Evolutionary conservation across 2,329 filamentous ascomycete genomes (phyloP).

Genomic region (Penicillium sclerotiorum): DNA sequence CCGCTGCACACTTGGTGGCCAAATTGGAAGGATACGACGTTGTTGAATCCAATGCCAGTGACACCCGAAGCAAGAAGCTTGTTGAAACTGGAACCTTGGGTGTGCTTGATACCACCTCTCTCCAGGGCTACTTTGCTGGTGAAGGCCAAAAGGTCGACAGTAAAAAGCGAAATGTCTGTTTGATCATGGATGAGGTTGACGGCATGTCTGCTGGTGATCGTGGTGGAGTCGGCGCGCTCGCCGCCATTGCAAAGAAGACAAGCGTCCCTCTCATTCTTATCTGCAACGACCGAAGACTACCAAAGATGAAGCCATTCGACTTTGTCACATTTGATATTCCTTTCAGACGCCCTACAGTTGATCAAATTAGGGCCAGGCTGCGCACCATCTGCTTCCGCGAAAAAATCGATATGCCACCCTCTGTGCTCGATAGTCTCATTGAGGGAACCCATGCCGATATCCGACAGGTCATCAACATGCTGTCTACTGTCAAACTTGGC

Average conservation of each 20-base stretch:
- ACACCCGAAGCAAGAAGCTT: conserved; percentile 92
- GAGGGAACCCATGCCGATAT: conserved; percentile 96
- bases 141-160: conserved; percentile 78
- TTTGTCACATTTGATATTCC: conserved; percentile 79
- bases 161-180: conserved; percentile 86
- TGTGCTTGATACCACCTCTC: conserved; percentile 88
- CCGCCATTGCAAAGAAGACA: conserved; percentile 93
- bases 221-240: conserved; percentile 90
- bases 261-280: conserved; percentile 94
- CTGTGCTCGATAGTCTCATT: conserved; percentile 88
- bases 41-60: conserved; percentile 93
- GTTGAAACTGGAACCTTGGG: conserved; percentile 87
- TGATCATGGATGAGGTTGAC: conserved; percentile 99
- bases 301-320: conserved; percentile 99
- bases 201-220: conserved; percentile 98
- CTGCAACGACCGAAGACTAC: conserved; percentile 89
- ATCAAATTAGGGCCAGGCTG: conserved; percentile 87
- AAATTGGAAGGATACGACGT: conserved; percentile 92
- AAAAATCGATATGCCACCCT: conserved; percentile 78
- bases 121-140: conserved; percentile 85
- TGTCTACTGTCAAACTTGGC: conserved; percentile 90
- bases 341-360: conserved; percentile 86
- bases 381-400: conserved; percentile 95
- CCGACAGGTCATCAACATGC: conserved; percentile 97
- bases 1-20: conserved; percentile 89